A percentile compares a stretch with the other conserved stretches of the same genome.
Conservation (phyloP, 371 early-diverging fungal genomes). For the Choanephora cucurbitarum region DNA sequence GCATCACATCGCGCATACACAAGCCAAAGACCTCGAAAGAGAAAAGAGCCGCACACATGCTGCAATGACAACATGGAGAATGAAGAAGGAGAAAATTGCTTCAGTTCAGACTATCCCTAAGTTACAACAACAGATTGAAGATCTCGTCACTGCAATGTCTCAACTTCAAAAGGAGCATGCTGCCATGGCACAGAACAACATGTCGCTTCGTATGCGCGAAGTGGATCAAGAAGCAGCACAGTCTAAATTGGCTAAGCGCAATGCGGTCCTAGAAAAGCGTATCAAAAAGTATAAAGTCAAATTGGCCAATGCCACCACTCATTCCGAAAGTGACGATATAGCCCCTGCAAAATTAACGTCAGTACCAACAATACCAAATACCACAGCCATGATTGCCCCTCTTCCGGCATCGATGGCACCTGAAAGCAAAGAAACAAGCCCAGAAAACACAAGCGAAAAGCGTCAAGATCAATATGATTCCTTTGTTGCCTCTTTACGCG, state of each 20-base stretch:
- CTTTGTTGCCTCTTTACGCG: constrained; percentile 44
- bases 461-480: constrained; percentile 23
- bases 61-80: not conserved
- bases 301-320: constrained; percentile 18
- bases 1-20: constrained; percentile 64
- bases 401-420: not conserved
- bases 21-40: constrained; percentile 48
- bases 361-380: constrained; percentile 4
- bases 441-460: constrained; percentile 7
- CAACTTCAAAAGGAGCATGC: constrained; percentile 57
- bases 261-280: constrained; percentile 33
- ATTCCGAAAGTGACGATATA: not conserved
- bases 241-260: constrained; percentile 34
- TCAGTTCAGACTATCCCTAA: constrained; percentile 8
- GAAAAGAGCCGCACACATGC: constrained; percentile 44
- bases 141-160: constrained; percentile 53
- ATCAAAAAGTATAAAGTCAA: constrained; percentile 44
- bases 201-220: constrained; percentile 50
- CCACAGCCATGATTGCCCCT: constrained; percentile 1
- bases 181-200: constrained; percentile 46
- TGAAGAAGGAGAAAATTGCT: not conserved
- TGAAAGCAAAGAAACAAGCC: too few relatives aligned
- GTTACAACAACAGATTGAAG: constrained; percentile 57
- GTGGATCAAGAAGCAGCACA: constrained; percentile 48
- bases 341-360: not conserved